Conservation (phyloP, 352 stramenopile genomes). For the Phytophthora sp. region DNA sequence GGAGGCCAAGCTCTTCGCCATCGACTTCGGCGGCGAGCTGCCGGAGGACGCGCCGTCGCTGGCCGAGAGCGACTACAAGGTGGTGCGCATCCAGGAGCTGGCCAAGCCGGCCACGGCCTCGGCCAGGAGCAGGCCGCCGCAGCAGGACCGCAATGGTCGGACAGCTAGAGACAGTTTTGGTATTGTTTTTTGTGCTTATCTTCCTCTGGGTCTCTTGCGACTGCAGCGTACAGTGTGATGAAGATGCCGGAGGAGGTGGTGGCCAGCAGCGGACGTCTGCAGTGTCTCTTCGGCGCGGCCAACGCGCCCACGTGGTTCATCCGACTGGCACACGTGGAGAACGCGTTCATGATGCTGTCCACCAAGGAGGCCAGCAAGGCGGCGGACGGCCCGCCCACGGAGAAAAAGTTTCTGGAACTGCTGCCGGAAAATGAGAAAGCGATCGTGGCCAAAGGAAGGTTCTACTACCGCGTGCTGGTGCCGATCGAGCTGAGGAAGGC, state of each 20-base stretch:
- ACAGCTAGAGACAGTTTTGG: not conserved
- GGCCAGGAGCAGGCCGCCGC: constrained; percentile 25
- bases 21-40: constrained; percentile 47
- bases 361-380: constrained; percentile 41
- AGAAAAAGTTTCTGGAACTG: constrained; percentile 45
- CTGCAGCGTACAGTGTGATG: constrained; percentile 64
- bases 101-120: constrained; percentile 40
- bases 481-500: constrained; percentile 75
- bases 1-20: constrained; percentile 68
- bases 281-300: constrained; percentile 59
- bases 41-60: constrained; percentile 22
- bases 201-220: not conserved
- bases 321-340: constrained; percentile 68
- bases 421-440: constrained; percentile 45
- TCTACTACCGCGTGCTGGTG: constrained; percentile 82
- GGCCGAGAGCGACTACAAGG: constrained; percentile 50
- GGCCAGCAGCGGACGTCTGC: constrained; percentile 55
- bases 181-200: not conserved
- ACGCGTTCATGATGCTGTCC: constrained; percentile 76
- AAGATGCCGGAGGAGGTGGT: constrained; percentile 85
- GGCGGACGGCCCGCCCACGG: constrained; percentile 10
- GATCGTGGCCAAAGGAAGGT: constrained; percentile 47
- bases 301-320: constrained; percentile 78
- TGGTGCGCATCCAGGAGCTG: constrained; percentile 70
- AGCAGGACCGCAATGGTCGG: constrained; percentile 54